These are phyloP conservation scores for Annulohypoxylon nitens DNA, from an alignment of 495 filamentous ascomycete genomes.

Conservation along the genomic window DNA sequence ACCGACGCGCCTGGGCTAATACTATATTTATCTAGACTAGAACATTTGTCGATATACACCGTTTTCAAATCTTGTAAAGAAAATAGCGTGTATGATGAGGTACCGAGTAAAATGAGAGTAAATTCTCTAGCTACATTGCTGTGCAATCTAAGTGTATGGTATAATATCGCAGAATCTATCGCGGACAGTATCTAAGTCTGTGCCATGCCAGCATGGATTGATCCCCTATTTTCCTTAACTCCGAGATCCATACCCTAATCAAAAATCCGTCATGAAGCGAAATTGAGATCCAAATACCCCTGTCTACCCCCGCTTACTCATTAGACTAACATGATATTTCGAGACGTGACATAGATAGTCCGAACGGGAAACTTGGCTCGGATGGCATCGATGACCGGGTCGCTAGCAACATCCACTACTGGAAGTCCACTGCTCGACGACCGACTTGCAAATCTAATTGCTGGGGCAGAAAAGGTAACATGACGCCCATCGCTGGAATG, in stretches of 20 bases:
- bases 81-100: neutral
- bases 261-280: neutral
- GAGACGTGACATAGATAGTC: conserved; percentile 45
- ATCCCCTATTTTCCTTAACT: conserved; percentile 11
- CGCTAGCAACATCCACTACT: conserved; percentile 39
- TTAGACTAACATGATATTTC: conserved; percentile 44
- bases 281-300: neutral
- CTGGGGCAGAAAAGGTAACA: conserved; percentile 42
- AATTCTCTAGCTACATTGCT: conserved; percentile 8
- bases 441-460: conserved; percentile 46
- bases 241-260: neutral
- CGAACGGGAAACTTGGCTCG: conserved; percentile 37
- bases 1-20: neutral
- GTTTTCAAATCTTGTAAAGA: too few species aligned
- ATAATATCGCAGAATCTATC: conserved; percentile 1
- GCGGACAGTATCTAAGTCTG: neutral
- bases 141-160: conserved; percentile 1
- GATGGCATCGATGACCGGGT: conserved; percentile 39
- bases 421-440: conserved; percentile 45
- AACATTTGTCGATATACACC: neutral
- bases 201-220: conserved; percentile 22
- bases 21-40: neutral
- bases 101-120: neutral
- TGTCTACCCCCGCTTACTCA: neutral
- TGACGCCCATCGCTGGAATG: conserved; percentile 41